Percentiles rank a stretch among this genome's conserved stretches.
phyloP scores from a whole-genome alignment of 164 flowering plant genomes.

The Vitis rupestris region DNA sequence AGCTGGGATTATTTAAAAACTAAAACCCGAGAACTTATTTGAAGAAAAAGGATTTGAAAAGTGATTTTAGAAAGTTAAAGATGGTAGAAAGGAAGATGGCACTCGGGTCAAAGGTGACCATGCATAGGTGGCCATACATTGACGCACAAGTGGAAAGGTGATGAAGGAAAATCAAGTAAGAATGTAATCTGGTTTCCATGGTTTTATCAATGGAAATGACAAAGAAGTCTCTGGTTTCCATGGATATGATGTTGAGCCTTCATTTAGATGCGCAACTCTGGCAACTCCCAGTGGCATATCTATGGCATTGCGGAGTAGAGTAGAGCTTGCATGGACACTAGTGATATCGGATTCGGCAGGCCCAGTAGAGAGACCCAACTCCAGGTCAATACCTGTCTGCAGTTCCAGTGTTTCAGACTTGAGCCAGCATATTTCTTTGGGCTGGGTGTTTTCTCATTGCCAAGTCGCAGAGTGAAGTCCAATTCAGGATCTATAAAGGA shows the following conservation, averaged over 20 bases:
- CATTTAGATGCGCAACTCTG: constrained; percentile 26
- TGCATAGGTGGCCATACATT: too few relatives aligned
- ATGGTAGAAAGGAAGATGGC: too few relatives aligned
- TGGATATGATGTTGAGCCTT: constrained; percentile 44
- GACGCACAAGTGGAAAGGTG: too few relatives aligned
- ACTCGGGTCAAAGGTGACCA: too few relatives aligned
- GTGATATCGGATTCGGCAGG: constrained; percentile 78
- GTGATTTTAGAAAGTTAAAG: too few relatives aligned
- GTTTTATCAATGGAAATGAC: constrained; percentile 15
- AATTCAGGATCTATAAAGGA: constrained; percentile 80
- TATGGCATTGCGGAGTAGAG: constrained; percentile 12
- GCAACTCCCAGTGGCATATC: constrained; percentile 20
- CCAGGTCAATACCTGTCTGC: constrained; percentile 58
- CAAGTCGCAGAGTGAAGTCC: constrained; percentile 76
- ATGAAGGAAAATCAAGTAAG: too few relatives aligned
- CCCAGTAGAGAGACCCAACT: constrained; percentile 73
- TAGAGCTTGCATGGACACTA: constrained; percentile 29
- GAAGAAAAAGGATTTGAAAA: too few relatives aligned
- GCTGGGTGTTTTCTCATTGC: constrained; percentile 53
- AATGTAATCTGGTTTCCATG: too few relatives aligned
- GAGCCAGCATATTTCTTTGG: constrained; percentile 33
- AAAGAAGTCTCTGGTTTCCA: constrained; percentile 25
- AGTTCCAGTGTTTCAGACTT: constrained; percentile 18
- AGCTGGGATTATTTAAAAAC: too few relatives aligned
- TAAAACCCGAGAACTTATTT: too few relatives aligned